phyloP scores from a whole-genome alignment of 108 stramenopile genomes.

The Skeletonema marinoi region DNA sequence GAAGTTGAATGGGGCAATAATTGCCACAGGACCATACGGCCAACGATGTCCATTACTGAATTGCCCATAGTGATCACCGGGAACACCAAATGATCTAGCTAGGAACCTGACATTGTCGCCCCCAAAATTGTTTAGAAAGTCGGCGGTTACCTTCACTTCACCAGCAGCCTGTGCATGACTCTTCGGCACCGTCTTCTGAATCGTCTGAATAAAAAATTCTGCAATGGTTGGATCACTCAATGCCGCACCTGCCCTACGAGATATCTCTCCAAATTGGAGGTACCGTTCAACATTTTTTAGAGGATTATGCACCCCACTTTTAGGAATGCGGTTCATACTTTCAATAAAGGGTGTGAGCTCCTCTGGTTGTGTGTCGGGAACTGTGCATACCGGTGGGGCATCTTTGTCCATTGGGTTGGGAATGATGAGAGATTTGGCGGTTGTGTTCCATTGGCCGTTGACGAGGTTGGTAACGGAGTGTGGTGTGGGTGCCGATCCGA shows the following conservation, averaged over 20 bases:
- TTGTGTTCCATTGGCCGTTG: constrained; percentile 65
- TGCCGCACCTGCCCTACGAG: constrained; percentile 77
- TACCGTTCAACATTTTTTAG: constrained; percentile 93
- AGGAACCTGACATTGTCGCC: constrained; percentile 95
- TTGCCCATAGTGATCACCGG: constrained; percentile 97
- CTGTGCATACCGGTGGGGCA: constrained; percentile 69
- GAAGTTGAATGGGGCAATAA: constrained; percentile 97
- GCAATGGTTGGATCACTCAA: constrained; percentile 75
- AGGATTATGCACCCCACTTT: constrained; percentile 87
- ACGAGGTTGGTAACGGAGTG: constrained; percentile 74
- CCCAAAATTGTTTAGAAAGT: constrained; percentile 88
- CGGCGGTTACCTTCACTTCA: constrained; percentile 83
- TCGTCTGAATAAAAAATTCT: constrained; percentile 90
- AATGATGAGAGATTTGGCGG: constrained; percentile 50
- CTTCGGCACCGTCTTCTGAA: constrained; percentile 95
- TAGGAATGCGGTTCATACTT: constrained; percentile 74
- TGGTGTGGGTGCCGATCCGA: constrained; percentile 64
- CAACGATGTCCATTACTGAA: constrained; percentile 92
- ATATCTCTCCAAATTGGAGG: constrained; percentile 85
- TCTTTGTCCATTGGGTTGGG: constrained; percentile 77
- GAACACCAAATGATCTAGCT: constrained; percentile 86
- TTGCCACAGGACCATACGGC: constrained; percentile 95
- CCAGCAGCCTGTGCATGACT: constrained; percentile 90
- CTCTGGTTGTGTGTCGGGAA: constrained; percentile 68
- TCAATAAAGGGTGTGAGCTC: constrained; percentile 86